Conservation (phyloP, 2,329 filamentous ascomycete genomes). For the Tolypocladium pustulatum region DNA sequence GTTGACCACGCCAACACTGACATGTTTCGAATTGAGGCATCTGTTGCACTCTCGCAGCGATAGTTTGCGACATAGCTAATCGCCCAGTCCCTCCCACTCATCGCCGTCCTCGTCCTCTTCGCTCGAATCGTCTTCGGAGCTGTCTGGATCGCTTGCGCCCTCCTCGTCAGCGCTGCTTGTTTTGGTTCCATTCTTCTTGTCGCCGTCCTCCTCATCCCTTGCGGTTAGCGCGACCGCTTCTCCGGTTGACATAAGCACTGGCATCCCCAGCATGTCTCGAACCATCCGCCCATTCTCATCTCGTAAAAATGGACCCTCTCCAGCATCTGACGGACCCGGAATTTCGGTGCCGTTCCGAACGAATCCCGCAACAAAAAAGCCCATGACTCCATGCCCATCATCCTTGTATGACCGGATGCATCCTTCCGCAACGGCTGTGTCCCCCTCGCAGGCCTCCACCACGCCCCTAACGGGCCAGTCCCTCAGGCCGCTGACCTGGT, state of each 20-base stretch:
- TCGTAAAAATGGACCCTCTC: conserved; percentile 40
- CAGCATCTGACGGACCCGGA: conserved; percentile 4
- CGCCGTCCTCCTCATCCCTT: conserved; percentile 6
- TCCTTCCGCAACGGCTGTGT: conserved; percentile 51
- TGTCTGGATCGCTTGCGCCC: conserved; percentile 3
- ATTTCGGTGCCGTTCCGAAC: conserved; percentile 25
- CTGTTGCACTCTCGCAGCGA: background rate
- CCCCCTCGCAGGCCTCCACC: conserved; percentile 33
- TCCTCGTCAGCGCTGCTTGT: conserved; percentile 11
- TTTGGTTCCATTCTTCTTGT: conserved; percentile 12
- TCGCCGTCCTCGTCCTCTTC: conserved; percentile 5
- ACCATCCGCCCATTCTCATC: conserved; percentile 44
- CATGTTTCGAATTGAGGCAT: background rate
- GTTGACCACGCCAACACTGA: background rate
- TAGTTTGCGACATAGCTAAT: conserved; percentile 1
- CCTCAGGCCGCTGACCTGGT: conserved; percentile 67
- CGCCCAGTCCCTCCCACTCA: conserved; percentile 8
- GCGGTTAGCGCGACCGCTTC: conserved; percentile 14
- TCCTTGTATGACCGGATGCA: conserved; percentile 77
- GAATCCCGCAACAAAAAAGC: conserved; percentile 92
- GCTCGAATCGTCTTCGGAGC: conserved; percentile 5
- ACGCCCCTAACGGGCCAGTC: conserved; percentile 63
- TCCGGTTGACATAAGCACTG: conserved; percentile 24
- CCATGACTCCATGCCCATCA: conserved; percentile 77
- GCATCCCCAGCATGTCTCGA: conserved; percentile 27